Percentiles rank a stretch among this genome's conserved stretches.
Conservation (phyloP, 2,329 filamentous ascomycete species). For the Penicillium sp. region DNA sequence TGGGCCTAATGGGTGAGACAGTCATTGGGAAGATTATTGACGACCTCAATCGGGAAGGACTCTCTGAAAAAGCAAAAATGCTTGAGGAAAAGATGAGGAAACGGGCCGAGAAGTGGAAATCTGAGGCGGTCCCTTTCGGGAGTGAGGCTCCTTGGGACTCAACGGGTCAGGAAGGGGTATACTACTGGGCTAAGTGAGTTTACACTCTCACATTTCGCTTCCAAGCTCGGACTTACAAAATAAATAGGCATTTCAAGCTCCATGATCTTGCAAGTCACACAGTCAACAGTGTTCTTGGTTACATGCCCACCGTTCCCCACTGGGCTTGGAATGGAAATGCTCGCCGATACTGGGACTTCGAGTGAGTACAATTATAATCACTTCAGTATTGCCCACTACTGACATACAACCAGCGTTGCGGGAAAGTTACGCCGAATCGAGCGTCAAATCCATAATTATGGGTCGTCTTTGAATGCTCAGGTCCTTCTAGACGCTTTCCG, state of each 20-base stretch:
- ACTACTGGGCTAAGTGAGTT: slow-evolving; percentile 55
- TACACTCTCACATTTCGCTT: too few species aligned
- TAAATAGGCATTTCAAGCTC: slow-evolving; percentile 55
- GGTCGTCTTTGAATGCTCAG: slow-evolving; percentile 62
- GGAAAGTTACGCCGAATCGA: slow-evolving; percentile 50
- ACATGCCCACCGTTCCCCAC: slow-evolving; percentile 62
- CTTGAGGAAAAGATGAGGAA: slow-evolving; percentile 55
- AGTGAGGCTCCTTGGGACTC: slow-evolving; percentile 69
- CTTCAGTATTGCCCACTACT: too few species aligned
- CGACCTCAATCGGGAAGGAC: slow-evolving; percentile 57
- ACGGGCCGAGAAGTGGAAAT: slow-evolving; percentile 58
- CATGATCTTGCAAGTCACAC: slow-evolving; percentile 56
- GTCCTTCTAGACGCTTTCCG: slow-evolving; percentile 60
- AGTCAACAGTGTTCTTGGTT: slow-evolving; percentile 60
- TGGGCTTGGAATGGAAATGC: slow-evolving; percentile 69
- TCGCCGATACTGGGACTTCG: slow-evolving; percentile 65
- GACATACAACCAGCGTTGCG: slow-evolving; percentile 36
- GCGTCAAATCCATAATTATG: slow-evolving; percentile 65
- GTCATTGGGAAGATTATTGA: slow-evolving; percentile 59
- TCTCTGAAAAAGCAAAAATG: slow-evolving; percentile 43
- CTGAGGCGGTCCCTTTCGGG: slow-evolving; percentile 59
- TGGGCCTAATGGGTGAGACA: slow-evolving; percentile 63
- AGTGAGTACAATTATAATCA: slow-evolving; percentile 28
- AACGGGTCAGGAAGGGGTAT: slow-evolving; percentile 66
- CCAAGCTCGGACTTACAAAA: too few species aligned